These are phyloP conservation scores for Lasiosphaeriaceae sp. DNA, from an alignment of 495 filamentous ascomycete species.

Conservation along the genomic window DNA sequence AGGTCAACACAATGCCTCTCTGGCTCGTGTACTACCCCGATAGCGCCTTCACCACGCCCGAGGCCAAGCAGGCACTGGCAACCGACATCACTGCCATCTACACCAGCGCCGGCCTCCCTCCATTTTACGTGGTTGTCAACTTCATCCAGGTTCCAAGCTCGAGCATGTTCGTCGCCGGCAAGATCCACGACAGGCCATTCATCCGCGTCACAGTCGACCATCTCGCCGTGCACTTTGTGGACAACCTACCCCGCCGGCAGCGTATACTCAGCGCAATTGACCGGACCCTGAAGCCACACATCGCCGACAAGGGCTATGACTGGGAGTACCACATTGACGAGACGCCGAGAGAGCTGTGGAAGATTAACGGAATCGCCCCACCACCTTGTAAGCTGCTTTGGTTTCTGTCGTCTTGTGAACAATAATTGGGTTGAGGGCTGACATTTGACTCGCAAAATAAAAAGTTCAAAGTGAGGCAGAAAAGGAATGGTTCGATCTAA, in stretches of 20 bases:
- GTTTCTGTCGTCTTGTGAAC: not conserved
- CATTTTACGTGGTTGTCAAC: conserved; percentile 36
- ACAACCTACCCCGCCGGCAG: not conserved
- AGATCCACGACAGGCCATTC: conserved; percentile 28
- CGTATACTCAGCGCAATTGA: conserved; percentile 2
- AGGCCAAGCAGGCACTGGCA: conserved; percentile 23
- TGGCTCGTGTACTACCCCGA: conserved; percentile 37
- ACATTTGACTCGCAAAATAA: not conserved
- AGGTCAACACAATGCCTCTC: conserved; percentile 29
- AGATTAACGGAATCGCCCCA: conserved; percentile 11
- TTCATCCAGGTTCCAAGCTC: conserved; percentile 24
- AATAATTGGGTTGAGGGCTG: not conserved
- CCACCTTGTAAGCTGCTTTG: conserved; percentile 8
- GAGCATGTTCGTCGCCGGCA: conserved; percentile 26
- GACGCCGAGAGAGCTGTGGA: conserved; percentile 15
- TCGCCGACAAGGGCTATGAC: conserved; percentile 35
- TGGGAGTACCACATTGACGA: conserved; percentile 38
- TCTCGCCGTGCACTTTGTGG: conserved; percentile 23
- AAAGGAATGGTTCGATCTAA: not conserved
- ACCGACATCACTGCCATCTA: conserved; percentile 27
- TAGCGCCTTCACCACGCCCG: conserved; percentile 20
- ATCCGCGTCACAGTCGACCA: conserved; percentile 32
- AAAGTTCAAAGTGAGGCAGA: conserved; percentile 5
- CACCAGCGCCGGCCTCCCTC: conserved; percentile 29
- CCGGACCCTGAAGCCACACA: conserved; percentile 25